Percentiles rank a stretch among this genome's conserved stretches.
Conservation (phyloP, 192 early-diverging fungal genomes). For the Cetraspora pellucida region DNA sequence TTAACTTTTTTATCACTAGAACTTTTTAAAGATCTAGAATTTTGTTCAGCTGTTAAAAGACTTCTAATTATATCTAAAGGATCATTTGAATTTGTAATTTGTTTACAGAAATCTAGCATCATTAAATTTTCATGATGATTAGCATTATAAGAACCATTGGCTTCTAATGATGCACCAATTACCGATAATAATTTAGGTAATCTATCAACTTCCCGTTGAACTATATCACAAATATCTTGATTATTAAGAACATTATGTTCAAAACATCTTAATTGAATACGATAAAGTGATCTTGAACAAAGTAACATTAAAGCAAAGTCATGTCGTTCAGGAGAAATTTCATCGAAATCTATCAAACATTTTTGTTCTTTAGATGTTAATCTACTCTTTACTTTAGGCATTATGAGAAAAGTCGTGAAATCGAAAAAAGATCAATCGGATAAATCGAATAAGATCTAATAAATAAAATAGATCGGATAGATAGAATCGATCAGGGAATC, state of each 20-base stretch:
- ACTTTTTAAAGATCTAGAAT: no score
- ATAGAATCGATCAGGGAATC: no score
- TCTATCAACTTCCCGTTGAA: slow-evolving; percentile 4
- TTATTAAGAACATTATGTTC: neutral
- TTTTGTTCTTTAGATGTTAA: slow-evolving; percentile 3
- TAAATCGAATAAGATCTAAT: no score
- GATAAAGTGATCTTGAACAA: neutral
- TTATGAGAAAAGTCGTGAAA: no score
- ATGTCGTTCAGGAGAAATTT: neutral
- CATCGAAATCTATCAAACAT: neutral
- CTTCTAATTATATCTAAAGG: neutral
- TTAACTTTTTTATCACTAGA: neutral
- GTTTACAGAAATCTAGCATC: neutral
- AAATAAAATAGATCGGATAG: no score
- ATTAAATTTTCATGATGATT: neutral
- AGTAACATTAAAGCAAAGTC: neutral
- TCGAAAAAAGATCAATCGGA: no score
- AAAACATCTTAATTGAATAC: slow-evolving; percentile 22
- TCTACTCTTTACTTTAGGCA: slow-evolving; percentile 1
- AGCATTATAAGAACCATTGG: neutral
- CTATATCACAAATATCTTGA: neutral
- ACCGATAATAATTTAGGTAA: neutral
- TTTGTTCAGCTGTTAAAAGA: neutral
- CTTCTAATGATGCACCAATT: neutral
- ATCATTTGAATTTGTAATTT: neutral